Conservation (phyloP, 371 early-diverging fungal species). For the Mucor mucedo region DNA sequence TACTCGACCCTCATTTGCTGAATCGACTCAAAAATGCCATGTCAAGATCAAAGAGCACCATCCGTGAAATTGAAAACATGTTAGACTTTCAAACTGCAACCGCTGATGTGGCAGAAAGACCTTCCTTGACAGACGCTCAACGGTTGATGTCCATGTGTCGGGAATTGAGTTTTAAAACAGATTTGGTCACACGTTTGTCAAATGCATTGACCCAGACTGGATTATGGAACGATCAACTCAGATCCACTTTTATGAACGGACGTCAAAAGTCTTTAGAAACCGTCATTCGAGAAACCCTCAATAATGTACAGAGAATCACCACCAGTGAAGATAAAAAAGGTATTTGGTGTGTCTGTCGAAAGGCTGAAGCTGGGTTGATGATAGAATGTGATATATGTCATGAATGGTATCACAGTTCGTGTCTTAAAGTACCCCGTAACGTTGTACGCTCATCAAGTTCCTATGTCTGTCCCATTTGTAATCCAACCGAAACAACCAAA, state of each 20-base stretch:
- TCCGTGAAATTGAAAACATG: slow-evolving; percentile 16
- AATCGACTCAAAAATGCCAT: slow-evolving; percentile 13
- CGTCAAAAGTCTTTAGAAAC: slow-evolving; percentile 21
- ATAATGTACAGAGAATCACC: slow-evolving; percentile 17
- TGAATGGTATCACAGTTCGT: slow-evolving; percentile 81
- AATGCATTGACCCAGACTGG: slow-evolving; percentile 8
- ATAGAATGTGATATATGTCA: slow-evolving; percentile 82
- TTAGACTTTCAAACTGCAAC: background rate
- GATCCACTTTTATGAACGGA: slow-evolving; percentile 24
- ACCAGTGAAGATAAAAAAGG: slow-evolving; percentile 13
- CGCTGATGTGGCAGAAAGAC: slow-evolving; percentile 11
- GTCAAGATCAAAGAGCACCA: slow-evolving; percentile 7
- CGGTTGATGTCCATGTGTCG: slow-evolving; percentile 9
- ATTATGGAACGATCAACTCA: slow-evolving; percentile 21
- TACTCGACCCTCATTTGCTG: slow-evolving; percentile 16
- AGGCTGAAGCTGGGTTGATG: slow-evolving; percentile 70
- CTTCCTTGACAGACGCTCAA: slow-evolving; percentile 15
- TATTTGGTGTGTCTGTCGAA: slow-evolving; percentile 66
- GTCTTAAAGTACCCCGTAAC: slow-evolving; percentile 67
- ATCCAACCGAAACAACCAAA: slow-evolving; percentile 5
- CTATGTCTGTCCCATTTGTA: slow-evolving; percentile 77
- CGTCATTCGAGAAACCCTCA: slow-evolving; percentile 16
- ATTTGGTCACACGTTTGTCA: slow-evolving; percentile 10
- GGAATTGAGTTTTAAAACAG: slow-evolving; percentile 19
- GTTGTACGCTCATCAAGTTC: slow-evolving; percentile 55